Evolutionary conservation across 139 green algal species (phyloP).

Genomic region (Volvox africanus): DNA sequence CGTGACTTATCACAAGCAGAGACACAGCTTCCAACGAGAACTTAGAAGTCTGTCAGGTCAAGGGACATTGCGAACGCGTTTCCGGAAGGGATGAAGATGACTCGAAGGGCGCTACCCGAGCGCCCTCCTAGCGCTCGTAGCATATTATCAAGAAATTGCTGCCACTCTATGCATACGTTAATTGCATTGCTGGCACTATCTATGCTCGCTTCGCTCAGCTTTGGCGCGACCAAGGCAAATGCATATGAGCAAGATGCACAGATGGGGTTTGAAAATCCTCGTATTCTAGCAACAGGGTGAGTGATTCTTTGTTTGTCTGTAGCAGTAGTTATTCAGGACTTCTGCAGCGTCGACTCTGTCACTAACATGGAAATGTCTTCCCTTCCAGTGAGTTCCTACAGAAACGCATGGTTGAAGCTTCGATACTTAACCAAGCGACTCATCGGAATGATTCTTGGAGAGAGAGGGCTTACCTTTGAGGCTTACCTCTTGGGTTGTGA

Average conservation of each 20-base stretch:
- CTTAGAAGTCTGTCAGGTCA: background rate
- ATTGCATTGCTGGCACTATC: background rate
- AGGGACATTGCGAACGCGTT: background rate
- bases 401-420: no score
- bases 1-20: no score
- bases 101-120: slow-evolving; percentile 3
- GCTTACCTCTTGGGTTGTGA: no score
- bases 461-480: no score
- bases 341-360: background rate
- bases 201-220: background rate
- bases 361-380: no score
- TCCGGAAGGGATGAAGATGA: background rate
- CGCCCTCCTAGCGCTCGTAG: background rate
- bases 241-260: background rate
- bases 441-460: no score
- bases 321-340: background rate
- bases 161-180: background rate
- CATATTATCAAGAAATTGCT: background rate
- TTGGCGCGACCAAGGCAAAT: background rate
- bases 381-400: no score
- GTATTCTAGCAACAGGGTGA: background rate
- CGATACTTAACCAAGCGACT: no score
- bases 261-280: background rate
- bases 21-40: no score
- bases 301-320: background rate